phyloP scores from a whole-genome alignment of 2,329 filamentous ascomycete species.

The Xylariaceae sp. region DNA sequence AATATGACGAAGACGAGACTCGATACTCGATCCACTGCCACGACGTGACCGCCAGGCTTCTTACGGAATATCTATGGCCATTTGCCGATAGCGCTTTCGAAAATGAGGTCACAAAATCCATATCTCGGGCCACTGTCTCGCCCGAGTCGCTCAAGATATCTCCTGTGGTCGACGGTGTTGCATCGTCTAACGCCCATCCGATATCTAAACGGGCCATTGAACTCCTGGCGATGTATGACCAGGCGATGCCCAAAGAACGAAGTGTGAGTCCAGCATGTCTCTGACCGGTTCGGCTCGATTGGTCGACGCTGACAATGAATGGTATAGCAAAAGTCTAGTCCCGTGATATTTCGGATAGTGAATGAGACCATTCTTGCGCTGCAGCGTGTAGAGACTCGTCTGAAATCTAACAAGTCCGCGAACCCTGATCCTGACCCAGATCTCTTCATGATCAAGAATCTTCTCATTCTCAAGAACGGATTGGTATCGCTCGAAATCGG shows the following conservation, averaged over 20 bases:
- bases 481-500: slow-evolving; percentile 93
- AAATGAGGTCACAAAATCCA: slow-evolving; percentile 46
- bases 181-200: slow-evolving; percentile 51
- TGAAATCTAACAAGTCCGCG: slow-evolving; percentile 52
- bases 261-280: slow-evolving; percentile 52
- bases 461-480: slow-evolving; percentile 91
- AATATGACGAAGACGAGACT: slow-evolving; percentile 49
- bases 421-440: slow-evolving; percentile 61
- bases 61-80: slow-evolving; percentile 51
- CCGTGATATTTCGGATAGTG: slow-evolving; percentile 63
- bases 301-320: too few species aligned
- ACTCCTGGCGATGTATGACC: slow-evolving; percentile 54
- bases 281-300: too few species aligned
- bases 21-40: slow-evolving; percentile 45
- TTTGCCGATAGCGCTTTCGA: slow-evolving; percentile 49
- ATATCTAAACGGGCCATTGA: slow-evolving; percentile 51
- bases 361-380: slow-evolving; percentile 83
- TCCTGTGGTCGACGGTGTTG: slow-evolving; percentile 38
- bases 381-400: slow-evolving; percentile 64
- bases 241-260: slow-evolving; percentile 56
- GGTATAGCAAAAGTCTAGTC: slow-evolving; percentile 43
- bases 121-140: slow-evolving; percentile 40
- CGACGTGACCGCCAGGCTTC: slow-evolving; percentile 47
- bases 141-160: slow-evolving; percentile 44
- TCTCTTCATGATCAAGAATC: slow-evolving; percentile 89